Conservation (phyloP, 2,329 filamentous ascomycete species). For the Zymoseptoria brevis region DNA sequence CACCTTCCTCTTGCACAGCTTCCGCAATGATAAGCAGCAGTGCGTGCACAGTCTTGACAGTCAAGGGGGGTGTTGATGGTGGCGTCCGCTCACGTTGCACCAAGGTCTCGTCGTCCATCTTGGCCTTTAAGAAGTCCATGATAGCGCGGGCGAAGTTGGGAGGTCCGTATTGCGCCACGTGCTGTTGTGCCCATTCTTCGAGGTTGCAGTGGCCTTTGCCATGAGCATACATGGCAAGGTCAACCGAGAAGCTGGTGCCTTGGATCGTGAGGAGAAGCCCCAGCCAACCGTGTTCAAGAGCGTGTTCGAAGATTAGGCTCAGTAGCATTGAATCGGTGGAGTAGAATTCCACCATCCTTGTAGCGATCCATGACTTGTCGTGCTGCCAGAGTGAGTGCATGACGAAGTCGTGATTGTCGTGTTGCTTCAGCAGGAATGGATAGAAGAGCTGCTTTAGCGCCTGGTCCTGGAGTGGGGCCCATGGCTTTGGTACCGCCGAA, state of each 20-base stretch:
- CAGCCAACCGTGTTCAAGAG: slow-evolving; percentile 73
- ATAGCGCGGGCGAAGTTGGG: slow-evolving; percentile 61
- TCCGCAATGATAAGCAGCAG: slow-evolving; percentile 67
- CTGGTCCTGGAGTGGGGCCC: slow-evolving; percentile 66
- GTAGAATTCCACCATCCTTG: slow-evolving; percentile 70
- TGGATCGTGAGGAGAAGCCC: slow-evolving; percentile 67
- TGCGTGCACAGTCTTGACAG: slow-evolving; percentile 75
- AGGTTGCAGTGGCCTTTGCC: slow-evolving; percentile 73
- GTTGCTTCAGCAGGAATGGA: slow-evolving; percentile 71
- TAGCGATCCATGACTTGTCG: slow-evolving; percentile 77
- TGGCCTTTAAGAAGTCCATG: slow-evolving; percentile 73
- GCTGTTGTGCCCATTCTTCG: slow-evolving; percentile 68
- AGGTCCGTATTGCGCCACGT: slow-evolving; percentile 36
- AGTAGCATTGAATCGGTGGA: slow-evolving; percentile 61
- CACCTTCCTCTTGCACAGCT: slow-evolving; percentile 54
- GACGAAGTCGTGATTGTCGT: slow-evolving; percentile 76
- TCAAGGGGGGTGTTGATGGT: slow-evolving; percentile 63
- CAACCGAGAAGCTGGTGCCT: slow-evolving; percentile 70
- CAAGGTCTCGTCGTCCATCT: slow-evolving; percentile 70
- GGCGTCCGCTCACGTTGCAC: slow-evolving; percentile 64
- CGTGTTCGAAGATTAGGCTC: slow-evolving; percentile 67
- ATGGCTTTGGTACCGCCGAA: slow-evolving; percentile 68
- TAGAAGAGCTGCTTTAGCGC: slow-evolving; percentile 71
- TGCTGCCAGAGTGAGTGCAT: slow-evolving; percentile 87
- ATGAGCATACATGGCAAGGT: slow-evolving; percentile 79